Base-by-base conservation (phyloP, 345 rosid genomes). In the Arabis hirsuta region DNA sequence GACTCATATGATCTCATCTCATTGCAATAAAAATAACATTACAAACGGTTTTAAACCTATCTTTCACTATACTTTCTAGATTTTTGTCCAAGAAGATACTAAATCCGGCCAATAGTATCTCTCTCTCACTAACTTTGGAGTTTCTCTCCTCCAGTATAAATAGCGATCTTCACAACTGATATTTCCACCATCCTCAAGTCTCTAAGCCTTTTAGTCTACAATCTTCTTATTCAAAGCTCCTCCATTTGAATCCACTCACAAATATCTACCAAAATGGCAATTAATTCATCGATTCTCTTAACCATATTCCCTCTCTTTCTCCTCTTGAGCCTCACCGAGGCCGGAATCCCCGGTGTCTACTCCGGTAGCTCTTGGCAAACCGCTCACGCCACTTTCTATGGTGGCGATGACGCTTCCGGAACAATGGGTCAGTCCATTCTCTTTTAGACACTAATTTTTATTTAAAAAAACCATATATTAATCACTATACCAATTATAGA, bases 311-410 rank as follows among this genome's bases (percentile, higher is more conserved):
- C 66, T 62, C 65, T 76, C 65, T 74, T 87, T 2, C 48, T 82
- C 65, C 11, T 82, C 55, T 36, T 67, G 11, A 50, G 44, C 24
- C 44, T 67, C 14, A 79, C 55, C 32, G 70, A 88, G n/a, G 91
- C 91, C 0, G 86, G 82, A 67, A 76, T 85, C 62, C 88, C 88
- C 0, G 85, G 91, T 2, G 87, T 70, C 64, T 90, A 81, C 81
- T 12, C 71, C 1, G 89, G 90, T 0, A 80, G 80, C n/a, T 38
- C 71, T 3, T 93, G 98, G 98, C 83, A 93, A 79, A 81, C 60
- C 9, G 97, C 98, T 27, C 97, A 90, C 48, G 98, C 98, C 68
- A 91, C 98, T 44, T 93, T 89, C 81, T 90, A 93, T 8, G 98
- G 98, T 1, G 98, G 97, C 24, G 81, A 62, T 4, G 97, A 93